Base-by-base conservation (phyloP, 331 rosid genomes). In the Ulmus americana region DNA sequence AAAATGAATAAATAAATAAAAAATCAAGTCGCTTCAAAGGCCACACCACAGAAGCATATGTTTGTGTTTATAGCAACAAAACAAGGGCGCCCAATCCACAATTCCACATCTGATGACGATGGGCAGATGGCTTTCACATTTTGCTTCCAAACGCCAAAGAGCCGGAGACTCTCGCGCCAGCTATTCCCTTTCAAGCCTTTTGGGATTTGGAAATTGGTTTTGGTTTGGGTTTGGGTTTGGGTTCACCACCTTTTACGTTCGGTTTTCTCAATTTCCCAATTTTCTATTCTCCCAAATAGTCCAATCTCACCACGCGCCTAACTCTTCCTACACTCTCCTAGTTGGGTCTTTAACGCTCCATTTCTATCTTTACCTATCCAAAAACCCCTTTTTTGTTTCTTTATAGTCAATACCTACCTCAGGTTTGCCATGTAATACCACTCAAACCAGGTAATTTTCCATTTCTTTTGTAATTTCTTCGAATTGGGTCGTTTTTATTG, bases 121-220 rank as follows among this genome's bases (percentile, higher is more conserved):
- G 56, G 80, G 85, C 80, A 80, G 71, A 73, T 74, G 56, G 80
- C 77, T 49, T 68, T 56, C 41, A 18, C 76, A 35, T 53, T 10
- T 58, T 50, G 20, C 67, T 42, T 46, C 16, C 56, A 51, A 62
- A 39, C 6, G 55, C 6, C 60, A 18, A 39, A 35, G 16, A n/a
- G 56, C 56, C 49, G 40, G 64, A 46, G 22, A 22, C 43, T 20
- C 65, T 5, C 66, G 35, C 55, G 69, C 57, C 56, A 57, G 22
- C 58, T 70, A 35, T 69, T 54, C 40, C 7, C 13, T 14, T 9
- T 72, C 49, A 7, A 3, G 28, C 55, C 28, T 50, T 50, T 50
- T 42, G 61, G 35, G 40, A 14, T 6, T 43, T 16, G 61, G 12
- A 65, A 15, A n/a, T 59, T 43, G 49, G 48, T 40, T 39, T 41